Conservation (phyloP, 208 protist genomes). For the Trypanosoma brucei region DNA sequence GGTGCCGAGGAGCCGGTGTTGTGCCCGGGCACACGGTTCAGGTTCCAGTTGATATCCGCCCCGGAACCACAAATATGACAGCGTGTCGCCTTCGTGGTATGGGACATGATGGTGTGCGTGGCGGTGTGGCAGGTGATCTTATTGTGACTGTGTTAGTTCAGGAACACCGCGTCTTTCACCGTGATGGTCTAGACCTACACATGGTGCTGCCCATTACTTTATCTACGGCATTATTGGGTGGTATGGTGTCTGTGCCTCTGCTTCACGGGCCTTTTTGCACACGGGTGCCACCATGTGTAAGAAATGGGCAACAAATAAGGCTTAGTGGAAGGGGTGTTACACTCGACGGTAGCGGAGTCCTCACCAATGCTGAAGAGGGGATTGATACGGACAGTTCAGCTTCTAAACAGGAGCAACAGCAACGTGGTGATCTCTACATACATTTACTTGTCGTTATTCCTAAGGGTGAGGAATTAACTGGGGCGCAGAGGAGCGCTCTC, state of each 20-base stretch:
- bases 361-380: neutral
- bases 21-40: conserved; percentile 22
- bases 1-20: conserved; percentile 66
- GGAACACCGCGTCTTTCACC: conserved; percentile 73
- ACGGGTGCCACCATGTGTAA: conserved; percentile 70
- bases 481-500: conserved; percentile 51
- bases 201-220: conserved; percentile 77
- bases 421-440: conserved; percentile 29
- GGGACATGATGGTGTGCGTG: conserved; percentile 80
- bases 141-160: conserved; percentile 70
- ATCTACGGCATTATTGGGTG: conserved; percentile 70
- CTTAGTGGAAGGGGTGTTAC: conserved; percentile 34
- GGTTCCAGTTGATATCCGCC: conserved; percentile 36
- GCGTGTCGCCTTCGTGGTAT: conserved; percentile 40
- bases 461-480: conserved; percentile 39
- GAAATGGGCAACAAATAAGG: conserved; percentile 59
- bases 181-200: conserved; percentile 47
- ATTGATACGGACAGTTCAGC: neutral
- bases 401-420: neutral
- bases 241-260: conserved; percentile 58
- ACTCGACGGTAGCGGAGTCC: neutral
- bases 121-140: conserved; percentile 66
- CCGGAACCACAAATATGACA: conserved; percentile 28
- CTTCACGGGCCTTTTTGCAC: conserved; percentile 25
- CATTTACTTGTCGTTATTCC: conserved; percentile 78